Conservation (phyloP, 2,329 filamentous ascomycete genomes). For the Spiromastix sp. region DNA sequence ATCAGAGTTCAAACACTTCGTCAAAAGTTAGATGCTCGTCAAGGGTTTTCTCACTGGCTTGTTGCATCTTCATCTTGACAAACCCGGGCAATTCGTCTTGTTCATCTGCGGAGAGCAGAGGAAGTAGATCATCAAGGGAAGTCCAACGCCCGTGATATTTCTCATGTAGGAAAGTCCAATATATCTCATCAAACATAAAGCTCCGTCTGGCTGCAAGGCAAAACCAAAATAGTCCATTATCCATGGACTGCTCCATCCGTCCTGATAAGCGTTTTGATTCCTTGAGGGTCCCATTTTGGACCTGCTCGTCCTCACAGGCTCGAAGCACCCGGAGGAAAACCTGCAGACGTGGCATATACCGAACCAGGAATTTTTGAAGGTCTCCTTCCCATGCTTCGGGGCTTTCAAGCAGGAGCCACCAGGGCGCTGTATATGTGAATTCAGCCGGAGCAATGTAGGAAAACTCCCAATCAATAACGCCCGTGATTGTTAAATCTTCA, state of each 20-base stretch:
- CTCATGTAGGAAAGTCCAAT: slow-evolving; percentile 8
- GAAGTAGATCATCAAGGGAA: slow-evolving; percentile 4
- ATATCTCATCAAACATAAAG: slow-evolving; percentile 14
- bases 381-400: slow-evolving; percentile 10
- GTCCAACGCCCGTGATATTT: slow-evolving; percentile 6
- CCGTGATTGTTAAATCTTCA: slow-evolving; percentile 5
- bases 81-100: background rate
- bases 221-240: slow-evolving; percentile 13
- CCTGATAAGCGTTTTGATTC: slow-evolving; percentile 10
- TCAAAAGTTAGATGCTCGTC: background rate
- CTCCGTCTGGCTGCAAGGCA: slow-evolving; percentile 10
- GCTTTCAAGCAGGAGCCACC: slow-evolving; percentile 8
- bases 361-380: slow-evolving; percentile 5
- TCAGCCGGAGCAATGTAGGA: slow-evolving; percentile 8
- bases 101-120: background rate
- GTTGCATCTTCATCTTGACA: background rate
- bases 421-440: slow-evolving; percentile 7
- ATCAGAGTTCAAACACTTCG: background rate
- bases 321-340: slow-evolving; percentile 6
- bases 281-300: slow-evolving; percentile 2
- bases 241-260: slow-evolving; percentile 11
- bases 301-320: slow-evolving; percentile 1
- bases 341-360: slow-evolving; percentile 5
- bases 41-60: background rate
- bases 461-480: slow-evolving; percentile 21